phyloP scores from a whole-genome alignment of 78 protist genomes.

The Protostelium mycophagum region DNA sequence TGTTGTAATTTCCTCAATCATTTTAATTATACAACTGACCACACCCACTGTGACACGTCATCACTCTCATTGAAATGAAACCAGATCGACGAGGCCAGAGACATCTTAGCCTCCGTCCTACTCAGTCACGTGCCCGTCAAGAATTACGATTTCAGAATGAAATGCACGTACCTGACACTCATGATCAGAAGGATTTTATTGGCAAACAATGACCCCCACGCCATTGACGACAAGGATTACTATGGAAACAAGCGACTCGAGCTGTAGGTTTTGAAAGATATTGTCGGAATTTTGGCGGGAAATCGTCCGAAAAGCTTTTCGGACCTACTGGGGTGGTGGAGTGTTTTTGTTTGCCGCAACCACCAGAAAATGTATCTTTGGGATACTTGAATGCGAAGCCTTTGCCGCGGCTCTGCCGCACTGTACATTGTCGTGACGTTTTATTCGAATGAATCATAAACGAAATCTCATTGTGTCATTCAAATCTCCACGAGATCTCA shows the following conservation, averaged over 20 bases:
- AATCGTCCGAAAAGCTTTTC: too few relatives aligned
- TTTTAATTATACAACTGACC: too few relatives aligned
- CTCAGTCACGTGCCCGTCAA: constrained; percentile 91
- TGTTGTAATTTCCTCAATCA: too few relatives aligned
- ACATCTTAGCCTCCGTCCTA: constrained; percentile 80
- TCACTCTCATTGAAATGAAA: not conserved
- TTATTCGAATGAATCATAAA: too few relatives aligned
- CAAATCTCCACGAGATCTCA: not conserved
- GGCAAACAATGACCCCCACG: constrained; percentile 64
- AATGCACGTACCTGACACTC: constrained; percentile 73
- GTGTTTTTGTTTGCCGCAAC: too few relatives aligned
- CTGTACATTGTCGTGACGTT: too few relatives aligned
- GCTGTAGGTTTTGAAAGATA: not conserved
- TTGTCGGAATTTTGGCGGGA: too few relatives aligned
- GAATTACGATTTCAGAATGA: constrained; percentile 73
- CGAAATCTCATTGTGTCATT: not conserved
- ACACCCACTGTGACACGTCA: not conserved
- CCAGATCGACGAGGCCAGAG: constrained; percentile 82
- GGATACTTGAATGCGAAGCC: too few relatives aligned
- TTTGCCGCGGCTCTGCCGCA: too few relatives aligned
- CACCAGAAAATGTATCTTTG: too few relatives aligned
- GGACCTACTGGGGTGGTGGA: too few relatives aligned
- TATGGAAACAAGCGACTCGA: constrained; percentile 44
- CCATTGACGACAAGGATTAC: constrained; percentile 50
- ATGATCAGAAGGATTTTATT: constrained; percentile 85